Evolutionary conservation across 1,139 yeast species (phyloP).

Genomic region (Yamadazyma sp.): DNA sequence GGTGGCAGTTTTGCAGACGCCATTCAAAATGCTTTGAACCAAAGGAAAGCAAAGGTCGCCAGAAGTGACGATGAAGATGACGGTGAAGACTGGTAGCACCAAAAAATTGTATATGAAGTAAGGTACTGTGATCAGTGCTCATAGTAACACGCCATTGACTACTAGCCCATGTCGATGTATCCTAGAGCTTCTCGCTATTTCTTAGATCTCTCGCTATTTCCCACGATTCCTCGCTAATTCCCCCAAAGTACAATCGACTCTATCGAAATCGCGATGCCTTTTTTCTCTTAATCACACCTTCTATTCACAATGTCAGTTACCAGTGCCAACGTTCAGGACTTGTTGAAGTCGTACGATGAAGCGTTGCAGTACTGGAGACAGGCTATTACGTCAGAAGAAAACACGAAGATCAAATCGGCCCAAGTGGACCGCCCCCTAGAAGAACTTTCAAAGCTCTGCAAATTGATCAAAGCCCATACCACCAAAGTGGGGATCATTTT

Average conservation of each 20-base stretch:
- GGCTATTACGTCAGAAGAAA: constrained; percentile 13
- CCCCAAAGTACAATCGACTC: not conserved
- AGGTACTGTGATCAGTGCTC: not conserved
- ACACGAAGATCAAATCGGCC: constrained; percentile 28
- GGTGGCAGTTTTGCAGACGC: constrained; percentile 72
- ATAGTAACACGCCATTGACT: too few relatives aligned
- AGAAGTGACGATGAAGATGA: constrained; percentile 87
- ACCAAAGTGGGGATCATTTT: constrained; percentile 79
- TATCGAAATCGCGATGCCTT: not conserved
- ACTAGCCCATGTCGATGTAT: too few relatives aligned
- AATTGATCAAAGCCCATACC: constrained; percentile 70
- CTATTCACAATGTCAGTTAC: not conserved
- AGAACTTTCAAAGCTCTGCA: constrained; percentile 59
- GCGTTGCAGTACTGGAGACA: constrained; percentile 34
- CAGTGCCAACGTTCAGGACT: constrained; percentile 23
- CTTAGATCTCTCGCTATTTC: not conserved
- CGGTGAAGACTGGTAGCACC: constrained; percentile 38
- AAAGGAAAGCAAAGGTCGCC: constrained; percentile 80
- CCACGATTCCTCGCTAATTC: not conserved
- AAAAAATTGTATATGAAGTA: not conserved
- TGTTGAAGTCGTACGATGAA: constrained; percentile 34
- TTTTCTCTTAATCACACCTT: not conserved
- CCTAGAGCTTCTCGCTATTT: not conserved
- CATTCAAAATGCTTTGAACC: constrained; percentile 78
- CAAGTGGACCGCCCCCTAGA: constrained; percentile 45